Conservation (phyloP, 768 basidiomycete genomes). For the Leccinum incarnatum region DNA sequence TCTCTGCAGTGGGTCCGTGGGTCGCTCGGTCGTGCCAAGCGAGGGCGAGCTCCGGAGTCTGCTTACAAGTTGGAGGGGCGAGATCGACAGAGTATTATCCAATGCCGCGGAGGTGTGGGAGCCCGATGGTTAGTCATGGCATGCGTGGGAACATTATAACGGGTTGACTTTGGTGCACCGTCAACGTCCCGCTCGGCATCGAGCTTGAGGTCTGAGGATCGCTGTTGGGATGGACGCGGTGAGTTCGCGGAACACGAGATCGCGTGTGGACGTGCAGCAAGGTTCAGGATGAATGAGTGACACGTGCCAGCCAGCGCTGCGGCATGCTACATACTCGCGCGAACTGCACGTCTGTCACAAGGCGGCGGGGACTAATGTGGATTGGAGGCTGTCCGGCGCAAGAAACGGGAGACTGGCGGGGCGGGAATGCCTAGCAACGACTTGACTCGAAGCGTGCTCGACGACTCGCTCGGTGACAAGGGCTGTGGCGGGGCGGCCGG, state of each 20-base stretch:
- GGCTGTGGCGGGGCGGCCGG: conserved; percentile 19
- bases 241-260: conserved; percentile 6
- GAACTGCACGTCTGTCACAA: not conserved
- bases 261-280: not conserved
- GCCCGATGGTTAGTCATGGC: not conserved
- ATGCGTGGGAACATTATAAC: not conserved
- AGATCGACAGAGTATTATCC: not conserved
- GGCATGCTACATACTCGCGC: not conserved
- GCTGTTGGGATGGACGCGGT: conserved; percentile 1
- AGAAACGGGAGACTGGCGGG: not conserved
- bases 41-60: not conserved
- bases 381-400: not conserved
- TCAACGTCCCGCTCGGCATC: not conserved
- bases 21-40: not conserved
- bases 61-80: too few relatives aligned
- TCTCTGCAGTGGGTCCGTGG: too few relatives aligned
- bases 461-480: not conserved
- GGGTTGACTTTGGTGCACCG: not conserved
- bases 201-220: not conserved
- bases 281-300: not conserved
- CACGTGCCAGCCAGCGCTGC: not conserved
- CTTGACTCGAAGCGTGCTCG: not conserved
- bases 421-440: not conserved
- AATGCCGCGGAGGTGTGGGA: conserved; percentile 11
- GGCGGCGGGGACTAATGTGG: not conserved